Conservation (phyloP, 495 filamentous ascomycete species). For the Darksidea phi region DNA sequence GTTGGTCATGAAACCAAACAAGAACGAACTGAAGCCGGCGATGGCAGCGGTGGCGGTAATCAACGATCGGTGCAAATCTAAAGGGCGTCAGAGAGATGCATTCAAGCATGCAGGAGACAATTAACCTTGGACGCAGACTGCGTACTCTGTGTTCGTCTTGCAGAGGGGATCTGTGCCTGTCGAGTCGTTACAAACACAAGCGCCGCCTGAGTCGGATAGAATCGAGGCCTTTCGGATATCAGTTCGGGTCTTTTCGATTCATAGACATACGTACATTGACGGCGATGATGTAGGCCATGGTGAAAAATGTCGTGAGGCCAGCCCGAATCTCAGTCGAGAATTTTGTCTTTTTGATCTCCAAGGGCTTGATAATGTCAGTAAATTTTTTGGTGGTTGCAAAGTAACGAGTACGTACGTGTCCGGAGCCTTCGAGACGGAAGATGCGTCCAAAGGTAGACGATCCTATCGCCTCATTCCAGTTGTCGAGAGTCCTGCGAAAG, state of each 20-base stretch:
- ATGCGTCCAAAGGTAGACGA: constrained; percentile 37
- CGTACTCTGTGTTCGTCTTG: constrained; percentile 56
- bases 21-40: constrained; percentile 66
- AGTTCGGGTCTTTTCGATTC: neutral
- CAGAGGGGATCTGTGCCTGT: constrained; percentile 51
- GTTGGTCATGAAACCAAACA: constrained; percentile 72
- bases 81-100: constrained; percentile 6
- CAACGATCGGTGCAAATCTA: constrained; percentile 68
- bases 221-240: constrained; percentile 46
- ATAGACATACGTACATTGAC: constrained; percentile 55
- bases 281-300: constrained; percentile 78
- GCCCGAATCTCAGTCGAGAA: constrained; percentile 83
- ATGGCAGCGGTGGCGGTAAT: constrained; percentile 81
- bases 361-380: constrained; percentile 44
- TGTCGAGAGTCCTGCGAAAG: constrained; percentile 7
- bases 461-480: constrained; percentile 29
- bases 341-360: constrained; percentile 66
- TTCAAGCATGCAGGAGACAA: neutral
- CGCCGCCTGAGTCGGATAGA: constrained; percentile 64
- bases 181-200: constrained; percentile 65
- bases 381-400: constrained; percentile 4
- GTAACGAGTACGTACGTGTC: constrained; percentile 57
- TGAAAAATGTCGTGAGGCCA: constrained; percentile 80
- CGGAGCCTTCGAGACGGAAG: constrained; percentile 73
- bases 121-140: constrained; percentile 53